Evolutionary conservation across 2,329 filamentous ascomycete genomes (phyloP).

Genomic region (Curvularia sp.): DNA sequence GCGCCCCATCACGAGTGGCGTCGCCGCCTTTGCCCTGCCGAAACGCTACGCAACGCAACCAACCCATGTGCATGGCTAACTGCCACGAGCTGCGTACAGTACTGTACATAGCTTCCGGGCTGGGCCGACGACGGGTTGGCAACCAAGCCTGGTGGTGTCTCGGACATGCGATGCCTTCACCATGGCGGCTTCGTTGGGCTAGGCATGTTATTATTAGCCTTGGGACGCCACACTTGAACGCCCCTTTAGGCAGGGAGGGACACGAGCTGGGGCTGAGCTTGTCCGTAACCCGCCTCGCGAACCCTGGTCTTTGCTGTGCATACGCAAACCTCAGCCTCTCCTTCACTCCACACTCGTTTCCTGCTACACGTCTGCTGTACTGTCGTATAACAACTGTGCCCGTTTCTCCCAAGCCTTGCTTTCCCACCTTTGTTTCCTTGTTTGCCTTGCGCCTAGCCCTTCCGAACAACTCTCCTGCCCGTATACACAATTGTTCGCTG

Average conservation of each 20-base stretch:
- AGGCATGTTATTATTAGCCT: slow-evolving; percentile 15
- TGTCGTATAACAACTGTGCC: background rate
- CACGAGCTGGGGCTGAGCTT: slow-evolving; percentile 4
- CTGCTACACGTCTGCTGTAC: background rate
- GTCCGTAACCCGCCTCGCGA: slow-evolving; percentile 12
- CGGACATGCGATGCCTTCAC: background rate
- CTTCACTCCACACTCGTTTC: slow-evolving; percentile 15
- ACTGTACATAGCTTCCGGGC: no score
- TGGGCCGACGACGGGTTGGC: no score
- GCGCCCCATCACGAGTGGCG: background rate
- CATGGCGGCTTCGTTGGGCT: background rate
- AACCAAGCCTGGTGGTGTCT: background rate
- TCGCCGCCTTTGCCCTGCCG: background rate
- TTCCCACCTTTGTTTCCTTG: background rate
- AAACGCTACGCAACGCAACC: no score
- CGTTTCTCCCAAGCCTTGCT: background rate
- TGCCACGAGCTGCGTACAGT: no score
- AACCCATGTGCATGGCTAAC: background rate
- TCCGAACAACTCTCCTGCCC: slow-evolving; percentile 1
- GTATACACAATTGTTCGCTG: slow-evolving; percentile 4
- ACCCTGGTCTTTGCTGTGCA: slow-evolving; percentile 8
- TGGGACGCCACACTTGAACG: slow-evolving; percentile 18
- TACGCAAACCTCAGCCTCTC: slow-evolving; percentile 26
- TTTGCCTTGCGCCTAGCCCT: background rate
- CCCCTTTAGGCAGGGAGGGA: background rate